These are phyloP conservation scores for Mycena metata DNA, from an alignment of 768 basidiomycete species.

Conservation along the genomic window DNA sequence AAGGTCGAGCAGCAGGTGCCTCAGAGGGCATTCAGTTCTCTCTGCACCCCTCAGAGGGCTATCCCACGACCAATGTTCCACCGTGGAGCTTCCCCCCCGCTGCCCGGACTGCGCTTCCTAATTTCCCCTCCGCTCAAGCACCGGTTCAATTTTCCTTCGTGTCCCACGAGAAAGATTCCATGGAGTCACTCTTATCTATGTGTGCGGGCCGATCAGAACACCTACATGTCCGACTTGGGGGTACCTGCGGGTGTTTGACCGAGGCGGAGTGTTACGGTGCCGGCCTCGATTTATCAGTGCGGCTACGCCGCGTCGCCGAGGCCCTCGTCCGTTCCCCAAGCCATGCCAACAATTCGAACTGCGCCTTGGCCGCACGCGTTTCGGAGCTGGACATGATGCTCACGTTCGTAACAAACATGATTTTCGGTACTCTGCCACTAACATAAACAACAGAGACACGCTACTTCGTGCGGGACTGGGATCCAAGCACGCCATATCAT, in stretches of 20 bases:
- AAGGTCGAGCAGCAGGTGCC: constrained; percentile 55
- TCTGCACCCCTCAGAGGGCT: constrained; percentile 8
- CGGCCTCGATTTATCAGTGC: constrained; percentile 62
- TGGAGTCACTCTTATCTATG: constrained; percentile 22
- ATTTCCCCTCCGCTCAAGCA: neutral
- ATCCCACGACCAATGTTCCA: constrained; percentile 26
- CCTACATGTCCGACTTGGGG: constrained; percentile 34
- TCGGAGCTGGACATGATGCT: constrained; percentile 22
- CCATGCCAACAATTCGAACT: constrained; percentile 42
- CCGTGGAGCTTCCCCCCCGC: constrained; percentile 20
- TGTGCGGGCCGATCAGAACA: constrained; percentile 22
- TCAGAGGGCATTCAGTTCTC: constrained; percentile 1
- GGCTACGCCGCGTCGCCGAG: constrained; percentile 62
- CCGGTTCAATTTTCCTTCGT: neutral
- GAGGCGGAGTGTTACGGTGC: constrained; percentile 58
- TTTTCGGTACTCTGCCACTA: neutral
- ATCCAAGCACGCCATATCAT: neutral
- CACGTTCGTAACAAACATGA: constrained; percentile 10
- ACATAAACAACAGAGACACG: constrained; percentile 6
- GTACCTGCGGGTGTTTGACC: constrained; percentile 59
- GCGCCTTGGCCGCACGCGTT: constrained; percentile 15
- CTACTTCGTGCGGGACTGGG: neutral
- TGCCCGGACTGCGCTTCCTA: neutral
- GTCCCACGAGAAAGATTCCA: constrained; percentile 8
- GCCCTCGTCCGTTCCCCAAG: constrained; percentile 54